Percentiles rank a stretch among this genome's conserved stretches.
These are phyloP conservation scores for Ogataea neopini DNA, from an alignment of 805 yeast genomes.

Conservation along the genomic window DNA sequence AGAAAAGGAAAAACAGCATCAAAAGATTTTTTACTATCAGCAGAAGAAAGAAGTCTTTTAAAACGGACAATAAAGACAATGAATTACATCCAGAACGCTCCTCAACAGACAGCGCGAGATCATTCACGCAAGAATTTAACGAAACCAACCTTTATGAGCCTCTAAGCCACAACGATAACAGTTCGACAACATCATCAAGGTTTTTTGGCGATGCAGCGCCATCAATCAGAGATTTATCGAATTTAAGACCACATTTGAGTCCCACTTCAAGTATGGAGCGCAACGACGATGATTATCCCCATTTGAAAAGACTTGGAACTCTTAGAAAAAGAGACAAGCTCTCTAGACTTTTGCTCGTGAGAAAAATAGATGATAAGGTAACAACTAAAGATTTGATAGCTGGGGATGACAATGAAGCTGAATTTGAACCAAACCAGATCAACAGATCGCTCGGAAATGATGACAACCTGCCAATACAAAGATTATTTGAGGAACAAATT, in stretches of 20 bases:
- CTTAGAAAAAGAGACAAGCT: slow-evolving; percentile 11
- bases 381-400: background rate
- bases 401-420: background rate
- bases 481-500: slow-evolving; percentile 11
- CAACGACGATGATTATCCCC: slow-evolving; percentile 12
- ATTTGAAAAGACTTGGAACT: slow-evolving; percentile 13
- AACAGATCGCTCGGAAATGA: background rate
- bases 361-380: slow-evolving; percentile 6
- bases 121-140: background rate
- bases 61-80: background rate
- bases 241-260: background rate
- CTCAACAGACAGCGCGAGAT: background rate
- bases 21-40: slow-evolving; percentile 12
- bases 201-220: background rate
- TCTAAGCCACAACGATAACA: background rate
- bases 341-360: slow-evolving; percentile 9
- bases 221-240: background rate
- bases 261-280: background rate
- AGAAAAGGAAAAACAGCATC: slow-evolving; percentile 9
- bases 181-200: background rate
- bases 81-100: background rate
- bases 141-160: background rate
- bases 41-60: slow-evolving; percentile 3
- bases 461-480: slow-evolving; percentile 12
- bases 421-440: background rate